phyloP scores from a whole-genome alignment of 805 yeast genomes.

The Yamadazyma ubonensis region DNA sequence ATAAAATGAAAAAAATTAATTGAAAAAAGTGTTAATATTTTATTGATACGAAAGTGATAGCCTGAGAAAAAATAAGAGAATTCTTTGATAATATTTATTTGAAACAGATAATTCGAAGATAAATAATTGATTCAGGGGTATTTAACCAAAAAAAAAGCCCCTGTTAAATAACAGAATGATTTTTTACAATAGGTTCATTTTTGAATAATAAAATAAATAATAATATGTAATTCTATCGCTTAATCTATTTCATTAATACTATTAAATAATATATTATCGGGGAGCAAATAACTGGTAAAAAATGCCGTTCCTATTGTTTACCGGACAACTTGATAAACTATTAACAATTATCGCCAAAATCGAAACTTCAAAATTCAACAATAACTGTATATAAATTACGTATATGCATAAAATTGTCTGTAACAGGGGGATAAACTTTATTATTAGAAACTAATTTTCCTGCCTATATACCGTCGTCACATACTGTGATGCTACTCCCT shows the following conservation, averaged over 20 bases:
- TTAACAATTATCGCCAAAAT: slow-evolving; percentile 6
- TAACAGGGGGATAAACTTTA: not conserved
- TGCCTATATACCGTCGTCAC: slow-evolving; percentile 3
- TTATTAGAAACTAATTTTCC: not conserved
- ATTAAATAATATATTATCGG: not conserved
- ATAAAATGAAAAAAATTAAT: slow-evolving; percentile 1
- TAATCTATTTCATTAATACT: slow-evolving; percentile 2
- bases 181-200: not conserved
- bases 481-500: slow-evolving; percentile 4
- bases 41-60: slow-evolving; percentile 6
- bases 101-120: not conserved
- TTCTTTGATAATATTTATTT: slow-evolving; percentile 2
- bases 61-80: slow-evolving; percentile 1
- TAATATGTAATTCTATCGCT: not conserved
- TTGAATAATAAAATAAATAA: not conserved
- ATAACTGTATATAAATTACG: slow-evolving; percentile 1
- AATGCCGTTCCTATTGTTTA: slow-evolving; percentile 8
- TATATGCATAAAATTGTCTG: slow-evolving; percentile 3
- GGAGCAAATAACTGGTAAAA: too few species aligned
- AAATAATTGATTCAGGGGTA: not conserved
- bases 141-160: not conserved
- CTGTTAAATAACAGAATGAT: slow-evolving; percentile 1
- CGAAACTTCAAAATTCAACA: slow-evolving; percentile 3
- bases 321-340: not conserved
- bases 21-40: not conserved